A percentile compares a stretch with the other conserved stretches of the same genome.
Evolutionary conservation across 306 rosid genomes (phyloP).

Genomic region (Lotus japonicus): DNA sequence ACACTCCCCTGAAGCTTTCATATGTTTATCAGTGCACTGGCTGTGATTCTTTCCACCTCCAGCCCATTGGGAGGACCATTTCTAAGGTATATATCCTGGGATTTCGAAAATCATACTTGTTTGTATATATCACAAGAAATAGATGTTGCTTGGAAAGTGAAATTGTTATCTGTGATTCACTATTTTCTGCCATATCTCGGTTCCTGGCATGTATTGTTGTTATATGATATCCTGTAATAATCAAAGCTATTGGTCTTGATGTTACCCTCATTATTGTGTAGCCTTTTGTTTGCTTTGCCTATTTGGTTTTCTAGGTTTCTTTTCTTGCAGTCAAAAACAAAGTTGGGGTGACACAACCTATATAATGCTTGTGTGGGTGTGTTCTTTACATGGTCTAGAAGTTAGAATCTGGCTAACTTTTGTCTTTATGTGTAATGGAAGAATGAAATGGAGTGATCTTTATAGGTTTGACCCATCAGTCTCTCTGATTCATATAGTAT

Average conservation of each 20-base stretch:
- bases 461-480: not conserved
- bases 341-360: not conserved
- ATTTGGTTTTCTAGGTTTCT: not conserved
- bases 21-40: slow-evolving; percentile 90
- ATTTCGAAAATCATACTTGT: not conserved
- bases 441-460: not conserved
- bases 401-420: not conserved
- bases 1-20: slow-evolving; percentile 85
- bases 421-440: not conserved
- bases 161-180: not conserved
- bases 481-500: not conserved
- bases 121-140: not conserved
- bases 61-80: slow-evolving; percentile 69
- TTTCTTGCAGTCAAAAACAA: not conserved
- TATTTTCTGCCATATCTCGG: not conserved
- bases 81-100: slow-evolving; percentile 53
- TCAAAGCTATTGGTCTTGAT: not conserved
- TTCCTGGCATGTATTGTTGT: not conserved
- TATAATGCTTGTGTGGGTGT: not conserved
- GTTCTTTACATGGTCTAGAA: not conserved
- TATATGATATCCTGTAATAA: not conserved
- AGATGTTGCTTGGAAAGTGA: not conserved
- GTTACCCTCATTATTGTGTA: not conserved
- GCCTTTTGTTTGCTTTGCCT: not conserved
- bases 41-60: slow-evolving; percentile 92